phyloP scores from a whole-genome alignment of 306 rosid species.

The Lathyrus tuberosus region DNA sequence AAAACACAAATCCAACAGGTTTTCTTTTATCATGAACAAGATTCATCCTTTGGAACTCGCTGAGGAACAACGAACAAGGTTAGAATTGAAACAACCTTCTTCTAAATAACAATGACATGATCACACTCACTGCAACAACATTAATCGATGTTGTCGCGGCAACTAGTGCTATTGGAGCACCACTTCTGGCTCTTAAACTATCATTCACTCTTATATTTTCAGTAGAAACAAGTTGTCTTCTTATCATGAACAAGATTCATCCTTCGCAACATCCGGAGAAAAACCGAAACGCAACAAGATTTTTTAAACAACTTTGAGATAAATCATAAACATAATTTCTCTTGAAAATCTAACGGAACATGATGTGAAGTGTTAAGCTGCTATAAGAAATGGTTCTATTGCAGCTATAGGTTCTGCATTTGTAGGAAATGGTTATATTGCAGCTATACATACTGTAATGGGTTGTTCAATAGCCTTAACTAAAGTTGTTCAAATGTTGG shows the following conservation, averaged over 20 bases:
- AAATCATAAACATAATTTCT: slow-evolving; percentile 46
- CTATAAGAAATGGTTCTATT: too few species aligned
- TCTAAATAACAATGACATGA: slow-evolving; percentile 59
- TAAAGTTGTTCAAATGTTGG: too few species aligned
- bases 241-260: too few species aligned
- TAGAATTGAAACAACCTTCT: slow-evolving; percentile 67
- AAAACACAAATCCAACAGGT: too few species aligned
- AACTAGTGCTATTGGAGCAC: background rate
- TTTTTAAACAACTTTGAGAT: slow-evolving; percentile 51
- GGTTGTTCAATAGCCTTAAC: slow-evolving; percentile 66
- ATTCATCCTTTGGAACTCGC: too few species aligned
- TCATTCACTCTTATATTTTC: slow-evolving; percentile 56
- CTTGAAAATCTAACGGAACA: slow-evolving; percentile 36
- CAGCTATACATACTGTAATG: slow-evolving; percentile 35
- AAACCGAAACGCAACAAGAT: slow-evolving; percentile 60
- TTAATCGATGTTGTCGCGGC: slow-evolving; percentile 52
- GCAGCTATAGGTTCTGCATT: slow-evolving; percentile 57
- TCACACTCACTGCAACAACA: slow-evolving; percentile 63
- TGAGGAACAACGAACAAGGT: slow-evolving; percentile 54
- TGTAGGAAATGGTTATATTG: slow-evolving; percentile 37
- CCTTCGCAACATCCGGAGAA: slow-evolving; percentile 80
- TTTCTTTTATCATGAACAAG: too few species aligned
- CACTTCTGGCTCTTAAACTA: slow-evolving; percentile 49
- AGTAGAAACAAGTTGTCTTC: slow-evolving; percentile 58
- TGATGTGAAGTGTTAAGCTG: slow-evolving; percentile 29